Evolutionary conservation across 805 yeast genomes (phyloP).

Genomic region (Vanderwaltozyma tropicalis): DNA sequence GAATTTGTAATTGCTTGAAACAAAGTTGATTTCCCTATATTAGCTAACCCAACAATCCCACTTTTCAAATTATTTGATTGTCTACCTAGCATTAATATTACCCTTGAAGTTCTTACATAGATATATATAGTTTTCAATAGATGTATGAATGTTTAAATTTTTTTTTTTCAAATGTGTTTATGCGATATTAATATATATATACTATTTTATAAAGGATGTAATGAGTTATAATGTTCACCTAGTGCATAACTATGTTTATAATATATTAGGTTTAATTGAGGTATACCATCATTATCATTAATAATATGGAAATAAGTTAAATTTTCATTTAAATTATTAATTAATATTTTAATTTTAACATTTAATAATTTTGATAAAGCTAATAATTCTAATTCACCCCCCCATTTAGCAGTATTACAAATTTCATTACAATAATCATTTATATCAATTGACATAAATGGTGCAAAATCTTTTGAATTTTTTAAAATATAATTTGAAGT

Average conservation of each 20-base stretch:
- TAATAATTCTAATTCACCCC: slow-evolving; percentile 84
- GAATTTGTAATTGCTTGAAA: slow-evolving; percentile 94
- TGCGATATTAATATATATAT: background rate
- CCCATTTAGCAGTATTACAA: slow-evolving; percentile 84
- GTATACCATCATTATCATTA: slow-evolving; percentile 41
- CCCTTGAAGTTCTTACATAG: too few relatives aligned
- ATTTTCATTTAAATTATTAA: slow-evolving; percentile 49
- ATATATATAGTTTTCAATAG: too few relatives aligned
- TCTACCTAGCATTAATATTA: slow-evolving; percentile 53
- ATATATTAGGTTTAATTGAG: slow-evolving; percentile 61
- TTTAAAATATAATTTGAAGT: slow-evolving; percentile 59
- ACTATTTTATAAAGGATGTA: slow-evolving; percentile 44
- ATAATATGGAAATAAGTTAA: slow-evolving; percentile 31
- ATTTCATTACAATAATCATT: slow-evolving; percentile 59
- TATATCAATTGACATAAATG: slow-evolving; percentile 64
- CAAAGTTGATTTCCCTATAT: slow-evolving; percentile 93
- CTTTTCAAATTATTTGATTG: slow-evolving; percentile 62
- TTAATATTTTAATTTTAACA: slow-evolving; percentile 64
- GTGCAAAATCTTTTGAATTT: slow-evolving; percentile 62
- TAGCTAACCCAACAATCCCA: slow-evolving; percentile 93
- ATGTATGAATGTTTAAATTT: background rate
- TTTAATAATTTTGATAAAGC: slow-evolving; percentile 66
- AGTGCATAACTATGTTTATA: slow-evolving; percentile 79
- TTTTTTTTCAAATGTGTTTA: background rate
- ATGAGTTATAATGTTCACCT: slow-evolving; percentile 92